Evolutionary conservation across 1,139 yeast genomes (phyloP).

Genomic region (Saccharomyces pastorianus): DNA sequence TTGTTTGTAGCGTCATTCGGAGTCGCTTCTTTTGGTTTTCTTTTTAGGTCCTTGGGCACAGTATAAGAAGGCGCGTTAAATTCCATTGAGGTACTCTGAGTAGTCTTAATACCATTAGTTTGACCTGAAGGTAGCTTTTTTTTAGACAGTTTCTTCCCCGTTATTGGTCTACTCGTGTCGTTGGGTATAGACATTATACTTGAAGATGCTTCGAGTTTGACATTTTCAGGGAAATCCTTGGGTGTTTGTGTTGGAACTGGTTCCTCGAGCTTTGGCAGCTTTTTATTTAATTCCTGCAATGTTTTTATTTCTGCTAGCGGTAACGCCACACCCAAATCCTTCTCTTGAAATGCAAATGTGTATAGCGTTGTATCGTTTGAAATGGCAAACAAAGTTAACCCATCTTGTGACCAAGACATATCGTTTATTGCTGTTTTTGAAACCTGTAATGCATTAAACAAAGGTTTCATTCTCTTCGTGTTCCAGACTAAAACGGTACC

Average conservation of each 20-base stretch:
- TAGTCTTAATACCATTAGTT: constrained; percentile 31
- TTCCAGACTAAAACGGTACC: constrained; percentile 82
- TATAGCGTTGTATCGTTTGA: constrained; percentile 40
- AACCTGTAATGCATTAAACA: constrained; percentile 60
- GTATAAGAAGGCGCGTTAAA: constrained; percentile 57
- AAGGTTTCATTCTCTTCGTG: constrained; percentile 63
- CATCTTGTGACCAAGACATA: constrained; percentile 58
- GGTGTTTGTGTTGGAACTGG: constrained; percentile 11
- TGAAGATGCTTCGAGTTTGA: constrained; percentile 6
- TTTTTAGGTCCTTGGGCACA: constrained; percentile 40
- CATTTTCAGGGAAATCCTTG: constrained; percentile 5
- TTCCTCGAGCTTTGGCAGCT: constrained; percentile 21
- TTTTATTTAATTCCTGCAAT: constrained; percentile 16
- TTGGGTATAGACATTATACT: not conserved
- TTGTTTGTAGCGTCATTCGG: constrained; percentile 14
- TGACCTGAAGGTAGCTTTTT: constrained; percentile 49
- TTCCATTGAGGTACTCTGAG: constrained; percentile 39
- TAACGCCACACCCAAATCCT: constrained; percentile 45
- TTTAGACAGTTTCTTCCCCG: constrained; percentile 39
- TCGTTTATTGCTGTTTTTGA: constrained; percentile 60
- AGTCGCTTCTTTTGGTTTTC: constrained; percentile 28
- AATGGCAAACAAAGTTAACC: constrained; percentile 35
- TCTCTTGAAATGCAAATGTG: constrained; percentile 43
- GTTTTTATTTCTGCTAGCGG: constrained; percentile 19
- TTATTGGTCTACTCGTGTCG: not conserved